Evolutionary conservation across 2,329 filamentous ascomycete genomes (phyloP), one percentile per base, ranked within the genome.

Genomic region (Pseudodiploospora longispora): DNA sequence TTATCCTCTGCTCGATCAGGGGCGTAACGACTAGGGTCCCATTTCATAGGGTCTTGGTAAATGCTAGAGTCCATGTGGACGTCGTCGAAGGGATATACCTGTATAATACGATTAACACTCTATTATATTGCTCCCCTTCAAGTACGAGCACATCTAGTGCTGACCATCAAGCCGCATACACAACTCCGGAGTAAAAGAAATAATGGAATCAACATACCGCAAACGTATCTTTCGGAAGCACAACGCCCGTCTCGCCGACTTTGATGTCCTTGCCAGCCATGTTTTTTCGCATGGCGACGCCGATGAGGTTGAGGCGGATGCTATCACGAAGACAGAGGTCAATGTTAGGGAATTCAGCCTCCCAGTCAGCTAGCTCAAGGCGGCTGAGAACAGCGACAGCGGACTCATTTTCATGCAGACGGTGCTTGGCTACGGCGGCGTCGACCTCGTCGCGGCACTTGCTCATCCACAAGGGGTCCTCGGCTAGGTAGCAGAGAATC

Each of bases 311-410:
- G 27, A 80, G 50, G 3, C 76, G 69, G 46, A 81, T 76, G 10
- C 66, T 67, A 48, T 81, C 77, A 35, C 68, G 66, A 33, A 80
- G 60, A 38, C 69, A 74, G 28, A 75, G 44, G 46, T 77, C 71
- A 30, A 79, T 60, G 5, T 67, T 47, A 0, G 75, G 73, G 47
- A 81, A 78, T 12, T 75, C 70, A 9, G 56, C 41, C 53, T 80
- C 76, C 76, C 76, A 81, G 0, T 68, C 71, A 10, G 76, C 71
- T 29, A 77, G 55, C 0, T 66, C 64, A 1, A 81, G 59, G 2
- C 61, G 54, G 32, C 62, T 57, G 2, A 80, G 59, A 4, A 68
- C 54, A 27, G 69, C 64, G 27, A 51, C 50, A 0, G 58, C 47
- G 1, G 57, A 50, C 52, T 69, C 61, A 1, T 53, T 46, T 0